phyloP scores from a whole-genome alignment of 495 filamentous ascomycete species.

The Tuber umbilicatum region DNA sequence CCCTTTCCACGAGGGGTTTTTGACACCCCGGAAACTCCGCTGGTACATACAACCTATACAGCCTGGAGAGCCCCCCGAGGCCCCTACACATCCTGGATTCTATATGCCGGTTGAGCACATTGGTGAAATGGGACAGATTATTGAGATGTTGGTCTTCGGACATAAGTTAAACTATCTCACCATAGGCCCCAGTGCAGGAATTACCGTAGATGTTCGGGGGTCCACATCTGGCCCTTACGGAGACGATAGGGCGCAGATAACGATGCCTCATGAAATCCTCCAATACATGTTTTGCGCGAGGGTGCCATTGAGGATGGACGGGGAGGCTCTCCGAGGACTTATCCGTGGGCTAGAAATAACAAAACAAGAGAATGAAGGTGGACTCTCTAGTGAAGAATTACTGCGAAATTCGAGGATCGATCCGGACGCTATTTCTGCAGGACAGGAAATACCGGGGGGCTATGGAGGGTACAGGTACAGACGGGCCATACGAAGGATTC shows the following conservation, averaged over 20 bases:
- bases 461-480: background rate
- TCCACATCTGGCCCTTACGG: background rate
- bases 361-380: background rate
- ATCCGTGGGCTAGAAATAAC: background rate
- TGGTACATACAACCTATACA: slow-evolving; percentile 21
- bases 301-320: background rate
- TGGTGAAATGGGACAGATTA: slow-evolving; percentile 30
- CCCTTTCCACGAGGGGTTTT: background rate
- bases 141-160: slow-evolving; percentile 28
- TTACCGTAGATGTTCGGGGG: background rate
- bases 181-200: background rate
- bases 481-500: background rate
- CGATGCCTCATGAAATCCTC: background rate
- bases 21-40: slow-evolving; percentile 26
- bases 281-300: background rate
- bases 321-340: background rate
- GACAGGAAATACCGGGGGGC: background rate
- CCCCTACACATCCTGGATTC: slow-evolving; percentile 10
- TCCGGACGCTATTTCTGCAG: background rate
- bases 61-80: slow-evolving; percentile 7
- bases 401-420: background rate
- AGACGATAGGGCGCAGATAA: background rate
- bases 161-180: slow-evolving; percentile 13
- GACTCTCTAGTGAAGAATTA: background rate
- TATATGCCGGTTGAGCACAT: slow-evolving; percentile 9